Percentiles rank a stretch among this genome's conserved stretches.
phyloP scores from a whole-genome alignment of 139 green algal genomes.

The Asterochloris sp. region DNA sequence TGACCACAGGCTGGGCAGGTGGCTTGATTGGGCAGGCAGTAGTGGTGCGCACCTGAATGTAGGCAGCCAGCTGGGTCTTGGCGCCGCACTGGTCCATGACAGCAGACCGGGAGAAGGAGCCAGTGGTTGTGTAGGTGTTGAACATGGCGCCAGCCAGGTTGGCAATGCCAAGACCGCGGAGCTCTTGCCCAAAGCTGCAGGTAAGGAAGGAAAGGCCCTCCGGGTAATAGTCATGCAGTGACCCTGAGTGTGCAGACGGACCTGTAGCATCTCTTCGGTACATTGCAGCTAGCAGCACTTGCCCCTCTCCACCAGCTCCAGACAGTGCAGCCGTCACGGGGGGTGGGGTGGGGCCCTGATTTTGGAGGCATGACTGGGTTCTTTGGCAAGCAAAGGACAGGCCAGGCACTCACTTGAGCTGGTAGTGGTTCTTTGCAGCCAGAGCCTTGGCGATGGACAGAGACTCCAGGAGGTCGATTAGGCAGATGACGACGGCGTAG shows the following conservation, averaged over 20 bases:
- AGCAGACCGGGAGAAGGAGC: conserved; percentile 83
- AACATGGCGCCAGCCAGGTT: conserved; percentile 84
- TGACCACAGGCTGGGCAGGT: no score
- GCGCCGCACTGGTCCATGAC: conserved; percentile 68
- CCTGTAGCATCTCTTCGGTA: no score
- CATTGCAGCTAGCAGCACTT: not conserved
- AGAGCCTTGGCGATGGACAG: conserved; percentile 84
- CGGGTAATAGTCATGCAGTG: not conserved
- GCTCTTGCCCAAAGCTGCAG: conserved; percentile 74
- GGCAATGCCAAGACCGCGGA: conserved; percentile 79
- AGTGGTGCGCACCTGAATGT: not conserved
- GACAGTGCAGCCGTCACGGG: not conserved
- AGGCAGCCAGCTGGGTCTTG: conserved; percentile 56
- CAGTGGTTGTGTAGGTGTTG: conserved; percentile 82
- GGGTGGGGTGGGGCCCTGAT: not conserved
- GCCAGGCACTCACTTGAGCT: conserved; percentile 36
- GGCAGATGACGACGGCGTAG: conserved; percentile 47
- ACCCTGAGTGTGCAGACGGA: no score
- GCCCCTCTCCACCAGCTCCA: not conserved
- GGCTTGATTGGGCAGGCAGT: no score
- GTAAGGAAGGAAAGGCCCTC: not conserved
- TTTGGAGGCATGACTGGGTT: not conserved
- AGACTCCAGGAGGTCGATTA: conserved; percentile 77
- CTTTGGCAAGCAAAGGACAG: not conserved
- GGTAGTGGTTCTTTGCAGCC: conserved; percentile 78